Conservation (phyloP, 2,329 filamentous ascomycete genomes). For the Diaporthe sp. region DNA sequence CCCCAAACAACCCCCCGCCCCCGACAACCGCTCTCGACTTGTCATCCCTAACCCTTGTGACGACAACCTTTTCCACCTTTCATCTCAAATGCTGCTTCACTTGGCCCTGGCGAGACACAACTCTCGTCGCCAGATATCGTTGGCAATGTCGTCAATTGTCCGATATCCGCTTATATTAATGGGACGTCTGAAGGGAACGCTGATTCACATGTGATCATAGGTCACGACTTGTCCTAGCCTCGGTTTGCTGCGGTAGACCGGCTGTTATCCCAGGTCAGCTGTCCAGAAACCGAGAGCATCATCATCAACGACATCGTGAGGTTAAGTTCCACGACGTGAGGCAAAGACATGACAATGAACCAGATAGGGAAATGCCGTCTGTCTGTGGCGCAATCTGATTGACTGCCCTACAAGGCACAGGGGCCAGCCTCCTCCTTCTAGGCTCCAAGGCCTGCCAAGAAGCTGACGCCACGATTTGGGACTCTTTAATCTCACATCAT, state of each 20-base stretch:
- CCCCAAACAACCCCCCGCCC: too few species aligned
- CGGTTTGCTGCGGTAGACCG: background rate
- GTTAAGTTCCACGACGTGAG: background rate
- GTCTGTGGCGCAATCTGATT: background rate
- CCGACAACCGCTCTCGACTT: too few species aligned
- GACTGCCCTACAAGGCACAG: background rate
- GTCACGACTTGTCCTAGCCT: background rate
- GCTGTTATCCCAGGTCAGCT: background rate
- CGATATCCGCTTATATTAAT: background rate
- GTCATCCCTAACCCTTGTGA: slow-evolving; percentile 27
- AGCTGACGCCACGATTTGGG: background rate
- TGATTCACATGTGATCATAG: too few species aligned
- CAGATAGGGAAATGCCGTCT: background rate
- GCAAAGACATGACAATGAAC: background rate
- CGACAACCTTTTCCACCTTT: background rate
- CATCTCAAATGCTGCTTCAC: too few species aligned
- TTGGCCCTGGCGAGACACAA: too few species aligned
- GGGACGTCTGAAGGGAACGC: too few species aligned
- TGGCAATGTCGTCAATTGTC: background rate
- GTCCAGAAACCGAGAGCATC: background rate
- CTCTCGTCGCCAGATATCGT: background rate
- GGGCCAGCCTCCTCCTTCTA: background rate
- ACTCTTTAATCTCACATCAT: slow-evolving; percentile 16
- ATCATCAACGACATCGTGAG: background rate
- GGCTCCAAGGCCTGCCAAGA: slow-evolving; percentile 13